These are phyloP conservation scores for Alternaria tenuissima DNA, from an alignment of 2,329 filamentous ascomycete genomes.

Conservation along the genomic window DNA sequence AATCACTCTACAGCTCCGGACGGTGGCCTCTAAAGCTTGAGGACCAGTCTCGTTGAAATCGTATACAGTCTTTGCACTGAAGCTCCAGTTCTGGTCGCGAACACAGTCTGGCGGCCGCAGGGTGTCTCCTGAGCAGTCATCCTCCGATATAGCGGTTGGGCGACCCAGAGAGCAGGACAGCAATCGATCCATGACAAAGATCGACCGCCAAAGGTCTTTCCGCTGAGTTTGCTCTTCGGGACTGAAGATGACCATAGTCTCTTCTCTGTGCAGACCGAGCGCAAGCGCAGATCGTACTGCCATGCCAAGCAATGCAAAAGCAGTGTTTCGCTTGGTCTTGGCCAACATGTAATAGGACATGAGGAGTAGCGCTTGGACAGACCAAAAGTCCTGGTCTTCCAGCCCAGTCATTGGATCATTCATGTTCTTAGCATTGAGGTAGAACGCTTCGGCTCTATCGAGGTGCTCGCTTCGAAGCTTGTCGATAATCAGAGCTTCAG, in stretches of 20 bases:
- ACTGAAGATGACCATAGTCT: slow-evolving; percentile 64
- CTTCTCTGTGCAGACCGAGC: slow-evolving; percentile 68
- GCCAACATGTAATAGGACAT: slow-evolving; percentile 72
- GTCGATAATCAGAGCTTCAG: slow-evolving; percentile 61
- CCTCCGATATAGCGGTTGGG: slow-evolving; percentile 68
- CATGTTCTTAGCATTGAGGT: slow-evolving; percentile 65
- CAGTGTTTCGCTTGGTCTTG: slow-evolving; percentile 68
- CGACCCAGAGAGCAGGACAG: slow-evolving; percentile 69
- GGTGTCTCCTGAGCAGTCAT: slow-evolving; percentile 66
- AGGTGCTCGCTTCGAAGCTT: slow-evolving; percentile 59
- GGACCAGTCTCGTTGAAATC: slow-evolving; percentile 48
- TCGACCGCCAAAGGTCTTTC: slow-evolving; percentile 69
- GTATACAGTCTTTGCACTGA: slow-evolving; percentile 19
- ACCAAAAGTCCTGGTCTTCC: slow-evolving; percentile 71
- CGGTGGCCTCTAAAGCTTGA: slow-evolving; percentile 62
- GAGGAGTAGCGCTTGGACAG: slow-evolving; percentile 68
- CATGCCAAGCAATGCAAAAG: slow-evolving; percentile 68
- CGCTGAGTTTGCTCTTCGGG: slow-evolving; percentile 58
- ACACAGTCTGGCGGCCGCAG: slow-evolving; percentile 42
- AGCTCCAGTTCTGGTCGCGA: slow-evolving; percentile 28
- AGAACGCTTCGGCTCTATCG: slow-evolving; percentile 69
- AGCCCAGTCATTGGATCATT: slow-evolving; percentile 60
- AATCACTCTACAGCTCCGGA: slow-evolving; percentile 66
- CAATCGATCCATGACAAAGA: slow-evolving; percentile 72
- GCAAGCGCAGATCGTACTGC: slow-evolving; percentile 70